Evolutionary conservation across 75 land plant genomes (phyloP), one percentile per base, ranked within the genome.

Genomic region (Selaginella moellendorffii): DNA sequence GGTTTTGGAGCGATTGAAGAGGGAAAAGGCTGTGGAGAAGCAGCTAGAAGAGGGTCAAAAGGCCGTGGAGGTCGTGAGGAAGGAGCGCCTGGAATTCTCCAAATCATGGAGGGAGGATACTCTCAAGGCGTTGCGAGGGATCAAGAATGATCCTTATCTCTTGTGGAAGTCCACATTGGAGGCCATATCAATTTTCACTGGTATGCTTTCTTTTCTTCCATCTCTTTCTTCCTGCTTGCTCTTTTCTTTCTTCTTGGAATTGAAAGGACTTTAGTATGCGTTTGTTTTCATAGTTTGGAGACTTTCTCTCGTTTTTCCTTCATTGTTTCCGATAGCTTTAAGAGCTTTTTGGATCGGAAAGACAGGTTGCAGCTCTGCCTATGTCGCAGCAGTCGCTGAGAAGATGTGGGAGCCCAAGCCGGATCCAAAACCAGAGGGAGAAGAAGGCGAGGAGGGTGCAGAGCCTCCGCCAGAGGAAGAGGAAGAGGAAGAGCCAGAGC

Each of bases 101-200:
- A 68, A 59, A 8, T 29, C 54, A n/a, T 36, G 46, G 46, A 5
- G 46, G 5, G 46, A 36, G 46, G 46, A 36, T 36, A 36, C 46
- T 5, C 46, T 36, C 10, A 36, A 36, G 5, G 46, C 46, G 14
- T 30, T 68, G 62, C 20, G 18, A 14, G 29, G 25, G 14, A 68
- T 68, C 20, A 59, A 23, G 24, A 31, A 30, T 31, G 69, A 68
- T 29, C 69, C 69, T 0, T 68, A 68, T 25, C 8, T 68, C 8
- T 30, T 68, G 28, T 68, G 69, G 69, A 26, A 68, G 24, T 54
- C 69, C 29, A 54, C 62, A 14, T 25, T 68, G 0, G 24, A 31
- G 12, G 64, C 69, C 29, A 30, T 68, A 0, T 61, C 30, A 9
- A 59, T 61, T 1, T 68, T 28, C 20, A 60, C 69, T n/a, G 46